Evolutionary conservation across 495 filamentous ascomycete genomes (phyloP).

Genomic region (Penicillium malachiteum): DNA sequence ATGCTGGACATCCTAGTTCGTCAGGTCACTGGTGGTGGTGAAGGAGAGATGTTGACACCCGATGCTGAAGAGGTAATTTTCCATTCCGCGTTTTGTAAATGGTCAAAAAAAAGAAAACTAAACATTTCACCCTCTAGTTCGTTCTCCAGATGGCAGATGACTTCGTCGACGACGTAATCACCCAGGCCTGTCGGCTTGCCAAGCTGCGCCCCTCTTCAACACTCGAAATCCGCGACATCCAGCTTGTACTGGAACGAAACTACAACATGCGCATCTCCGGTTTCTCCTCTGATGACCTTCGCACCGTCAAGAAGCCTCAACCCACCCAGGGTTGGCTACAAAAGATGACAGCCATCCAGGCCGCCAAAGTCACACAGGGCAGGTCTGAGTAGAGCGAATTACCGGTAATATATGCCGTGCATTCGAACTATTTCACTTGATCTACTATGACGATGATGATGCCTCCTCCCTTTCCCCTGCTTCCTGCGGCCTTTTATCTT

Average conservation of each 20-base stretch:
- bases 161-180: conserved; percentile 89
- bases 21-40: conserved; percentile 81
- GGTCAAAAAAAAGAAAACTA: neutral
- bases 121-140: conserved; percentile 49
- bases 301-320: conserved; percentile 88
- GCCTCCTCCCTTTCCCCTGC: neutral
- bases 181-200: conserved; percentile 81
- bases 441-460: too few relatives aligned
- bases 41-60: conserved; percentile 71
- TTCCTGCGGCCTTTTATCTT: neutral
- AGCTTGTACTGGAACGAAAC: conserved; percentile 91
- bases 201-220: conserved; percentile 86
- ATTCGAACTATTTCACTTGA: too few relatives aligned
- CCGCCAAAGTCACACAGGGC: conserved; percentile 69
- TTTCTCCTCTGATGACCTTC: conserved; percentile 88
- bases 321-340: conserved; percentile 83
- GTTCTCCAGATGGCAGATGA: conserved; percentile 88
- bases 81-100: neutral
- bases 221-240: conserved; percentile 90
- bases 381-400: conserved; percentile 33
- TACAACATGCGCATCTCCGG: conserved; percentile 98
- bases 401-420: neutral
- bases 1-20: conserved; percentile 94
- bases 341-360: conserved; percentile 95
- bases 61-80: conserved; percentile 88